phyloP scores from a whole-genome alignment of 2,329 filamentous ascomycete genomes.

The Coleophoma eucalyptorum region DNA sequence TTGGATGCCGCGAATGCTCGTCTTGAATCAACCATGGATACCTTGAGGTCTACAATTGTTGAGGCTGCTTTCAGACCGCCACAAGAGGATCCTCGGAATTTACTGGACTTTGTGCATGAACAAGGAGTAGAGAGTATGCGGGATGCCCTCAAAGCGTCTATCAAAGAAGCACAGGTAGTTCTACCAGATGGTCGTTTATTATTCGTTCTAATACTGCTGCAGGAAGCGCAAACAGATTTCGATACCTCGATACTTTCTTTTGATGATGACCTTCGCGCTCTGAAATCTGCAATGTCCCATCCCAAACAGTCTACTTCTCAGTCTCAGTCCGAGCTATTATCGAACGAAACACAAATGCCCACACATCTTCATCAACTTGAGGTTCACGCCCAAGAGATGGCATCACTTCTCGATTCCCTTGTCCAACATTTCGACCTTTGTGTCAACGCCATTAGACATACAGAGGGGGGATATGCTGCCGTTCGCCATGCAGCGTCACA shows the following conservation, averaged over 20 bases:
- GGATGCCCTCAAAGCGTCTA: conserved; percentile 64
- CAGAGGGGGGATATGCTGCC: conserved; percentile 73
- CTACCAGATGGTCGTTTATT: neutral
- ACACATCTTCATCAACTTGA: conserved; percentile 37
- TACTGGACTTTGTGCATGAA: conserved; percentile 77
- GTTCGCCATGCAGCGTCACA: conserved; percentile 65
- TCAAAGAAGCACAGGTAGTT: conserved; percentile 63
- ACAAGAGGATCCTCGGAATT: conserved; percentile 53
- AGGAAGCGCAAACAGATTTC: conserved; percentile 67
- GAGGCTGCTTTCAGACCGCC: conserved; percentile 58
- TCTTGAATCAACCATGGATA: conserved; percentile 62
- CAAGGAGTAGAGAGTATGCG: conserved; percentile 62
- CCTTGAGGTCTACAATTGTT: conserved; percentile 61
- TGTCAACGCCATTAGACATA: conserved; percentile 85
- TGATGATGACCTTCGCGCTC: conserved; percentile 65
- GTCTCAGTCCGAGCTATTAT: conserved; percentile 11
- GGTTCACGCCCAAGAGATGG: conserved; percentile 74
- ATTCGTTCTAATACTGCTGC: neutral
- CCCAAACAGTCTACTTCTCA: conserved; percentile 26
- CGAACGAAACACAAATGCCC: conserved; percentile 34
- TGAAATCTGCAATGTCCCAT: conserved; percentile 44
- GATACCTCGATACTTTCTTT: conserved; percentile 66
- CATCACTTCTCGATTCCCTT: conserved; percentile 72
- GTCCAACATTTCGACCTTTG: conserved; percentile 91
- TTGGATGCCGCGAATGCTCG: conserved; percentile 65